Evolutionary conservation across 2,329 filamentous ascomycete genomes (phyloP).

Genomic region (Atkinsonella hypoxylon): DNA sequence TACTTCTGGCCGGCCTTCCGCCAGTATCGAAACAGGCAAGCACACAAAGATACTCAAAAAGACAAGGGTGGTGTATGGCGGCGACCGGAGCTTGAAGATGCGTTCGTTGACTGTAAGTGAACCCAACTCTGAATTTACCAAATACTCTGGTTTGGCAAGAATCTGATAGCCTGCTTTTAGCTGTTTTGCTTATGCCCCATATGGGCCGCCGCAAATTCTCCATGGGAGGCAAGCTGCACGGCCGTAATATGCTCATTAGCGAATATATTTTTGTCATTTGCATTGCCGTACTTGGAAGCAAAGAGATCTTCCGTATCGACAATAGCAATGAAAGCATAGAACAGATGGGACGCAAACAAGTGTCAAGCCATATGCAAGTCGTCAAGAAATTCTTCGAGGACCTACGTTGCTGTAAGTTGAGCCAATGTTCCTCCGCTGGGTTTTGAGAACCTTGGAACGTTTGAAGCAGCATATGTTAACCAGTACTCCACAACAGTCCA

Average conservation of each 20-base stretch:
- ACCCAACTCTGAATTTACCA: neutral
- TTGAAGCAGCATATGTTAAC: constrained; percentile 2
- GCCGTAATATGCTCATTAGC: constrained; percentile 58
- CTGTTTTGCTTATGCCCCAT: constrained; percentile 51
- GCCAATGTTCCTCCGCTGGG: neutral
- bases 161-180: constrained; percentile 19
- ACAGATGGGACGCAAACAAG: constrained; percentile 48
- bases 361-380: constrained; percentile 61
- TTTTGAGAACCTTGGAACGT: neutral
- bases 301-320: constrained; percentile 31
- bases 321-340: constrained; percentile 31
- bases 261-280: constrained; percentile 47
- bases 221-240: constrained; percentile 50
- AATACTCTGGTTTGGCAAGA: neutral
- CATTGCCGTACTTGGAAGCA: constrained; percentile 26
- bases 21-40: constrained; percentile 53
- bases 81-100: constrained; percentile 46
- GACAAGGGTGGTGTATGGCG: constrained; percentile 45
- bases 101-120: constrained; percentile 52
- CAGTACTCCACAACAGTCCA: constrained; percentile 30
- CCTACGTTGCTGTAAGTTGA: constrained; percentile 48
- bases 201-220: constrained; percentile 57
- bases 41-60: constrained; percentile 47
- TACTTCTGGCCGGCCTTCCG: constrained; percentile 51
- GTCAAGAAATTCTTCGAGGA: constrained; percentile 54